Conservation (phyloP, 371 early-diverging fungal genomes). For the Mucor irregularis region DNA sequence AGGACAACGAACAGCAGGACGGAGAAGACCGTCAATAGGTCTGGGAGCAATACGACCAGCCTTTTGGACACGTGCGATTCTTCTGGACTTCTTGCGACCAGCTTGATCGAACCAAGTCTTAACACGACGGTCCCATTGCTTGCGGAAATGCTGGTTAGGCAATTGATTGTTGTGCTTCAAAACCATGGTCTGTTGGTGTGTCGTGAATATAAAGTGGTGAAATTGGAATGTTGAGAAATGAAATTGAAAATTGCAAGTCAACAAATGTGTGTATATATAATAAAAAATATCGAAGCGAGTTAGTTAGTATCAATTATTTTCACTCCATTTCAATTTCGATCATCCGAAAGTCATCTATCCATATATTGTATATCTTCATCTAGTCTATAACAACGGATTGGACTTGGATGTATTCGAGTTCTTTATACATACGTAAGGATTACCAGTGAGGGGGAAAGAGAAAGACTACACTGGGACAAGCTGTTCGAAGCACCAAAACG, state of each 20-base stretch:
- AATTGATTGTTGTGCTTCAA: conserved; percentile 99
- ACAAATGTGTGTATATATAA: not conserved
- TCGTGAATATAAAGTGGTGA: not conserved
- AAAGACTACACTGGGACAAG: conserved; percentile 19
- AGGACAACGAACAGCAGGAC: conserved; percentile 98
- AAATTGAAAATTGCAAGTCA: not conserved
- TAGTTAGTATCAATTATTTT: not conserved
- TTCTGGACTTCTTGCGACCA: conserved; percentile 91
- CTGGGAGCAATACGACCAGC: conserved; percentile 96
- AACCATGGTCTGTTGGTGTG: conserved; percentile 47
- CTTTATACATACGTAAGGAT: conserved; percentile 28
- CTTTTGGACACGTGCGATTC: conserved; percentile 90
- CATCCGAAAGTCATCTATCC: too few relatives aligned
- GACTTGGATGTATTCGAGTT: not conserved
- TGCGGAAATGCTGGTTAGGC: conserved; percentile 99
- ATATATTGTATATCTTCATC: not conserved
- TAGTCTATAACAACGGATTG: conserved; percentile 4
- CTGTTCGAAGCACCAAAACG: conserved; percentile 26
- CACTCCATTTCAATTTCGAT: not conserved
- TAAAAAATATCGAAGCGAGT: not conserved
- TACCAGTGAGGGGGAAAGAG: conserved; percentile 36
- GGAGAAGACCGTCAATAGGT: conserved; percentile 95
- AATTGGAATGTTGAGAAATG: not conserved
- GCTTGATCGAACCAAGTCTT: conserved; percentile 99
- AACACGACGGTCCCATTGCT: conserved; percentile 97